These are phyloP conservation scores for Calonectria ilicicola DNA, from an alignment of 2,329 filamentous ascomycete species.

Conservation along the genomic window DNA sequence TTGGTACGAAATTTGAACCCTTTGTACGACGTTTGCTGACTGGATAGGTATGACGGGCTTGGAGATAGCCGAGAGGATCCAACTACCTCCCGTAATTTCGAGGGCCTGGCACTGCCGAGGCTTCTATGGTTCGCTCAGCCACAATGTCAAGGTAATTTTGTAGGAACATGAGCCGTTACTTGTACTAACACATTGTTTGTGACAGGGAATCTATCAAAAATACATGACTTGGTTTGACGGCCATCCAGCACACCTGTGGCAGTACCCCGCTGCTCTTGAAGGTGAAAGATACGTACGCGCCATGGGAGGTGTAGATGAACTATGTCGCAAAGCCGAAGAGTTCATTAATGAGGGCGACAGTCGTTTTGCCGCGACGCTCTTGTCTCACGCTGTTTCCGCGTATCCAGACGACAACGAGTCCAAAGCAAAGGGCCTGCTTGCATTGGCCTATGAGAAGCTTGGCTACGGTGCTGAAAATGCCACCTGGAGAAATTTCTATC, in stretches of 20 bases:
- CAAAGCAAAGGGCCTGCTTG: conserved; percentile 40
- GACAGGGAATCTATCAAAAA: conserved; percentile 33
- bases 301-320: conserved; percentile 48
- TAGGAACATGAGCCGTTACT: neutral
- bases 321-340: conserved; percentile 45
- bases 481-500: conserved; percentile 55
- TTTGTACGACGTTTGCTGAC: neutral
- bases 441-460: conserved; percentile 47
- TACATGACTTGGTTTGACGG: conserved; percentile 40
- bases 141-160: conserved; percentile 49
- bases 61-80: conserved; percentile 54
- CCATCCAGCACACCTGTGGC: conserved; percentile 28
- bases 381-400: conserved; percentile 49
- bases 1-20: neutral
- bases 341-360: conserved; percentile 47
- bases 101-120: conserved; percentile 40
- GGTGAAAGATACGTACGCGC: conserved; percentile 50
- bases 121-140: conserved; percentile 52
- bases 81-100: conserved; percentile 46
- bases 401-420: conserved; percentile 32
- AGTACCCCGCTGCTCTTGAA: conserved; percentile 37
- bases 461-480: conserved; percentile 52
- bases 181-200: neutral
- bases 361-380: conserved; percentile 53
- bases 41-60: conserved; percentile 46